Percentiles rank a stretch among this genome's conserved stretches.
Evolutionary conservation across 1,139 yeast species (phyloP).

Genomic region (Saccharomyces hybrid): DNA sequence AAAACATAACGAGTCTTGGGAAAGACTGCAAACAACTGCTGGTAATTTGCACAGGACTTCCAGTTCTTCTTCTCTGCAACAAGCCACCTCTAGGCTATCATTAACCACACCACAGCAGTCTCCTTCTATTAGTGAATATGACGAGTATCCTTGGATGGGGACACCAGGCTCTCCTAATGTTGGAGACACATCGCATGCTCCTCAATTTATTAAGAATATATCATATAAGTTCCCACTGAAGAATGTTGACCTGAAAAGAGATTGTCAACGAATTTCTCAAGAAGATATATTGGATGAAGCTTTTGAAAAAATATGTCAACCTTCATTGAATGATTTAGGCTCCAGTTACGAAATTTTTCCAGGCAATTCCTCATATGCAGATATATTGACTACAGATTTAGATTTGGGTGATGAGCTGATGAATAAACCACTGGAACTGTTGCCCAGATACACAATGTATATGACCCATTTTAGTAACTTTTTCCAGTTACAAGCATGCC

Average conservation of each 20-base stretch:
- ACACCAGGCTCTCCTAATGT: slow-evolving; percentile 19
- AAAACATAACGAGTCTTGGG: slow-evolving; percentile 21
- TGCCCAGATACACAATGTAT: slow-evolving; percentile 27
- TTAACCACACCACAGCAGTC: slow-evolving; percentile 27
- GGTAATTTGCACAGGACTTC: slow-evolving; percentile 16
- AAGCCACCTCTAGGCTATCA: slow-evolving; percentile 9
- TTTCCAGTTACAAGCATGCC: slow-evolving; percentile 36
- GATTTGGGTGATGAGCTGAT: neutral
- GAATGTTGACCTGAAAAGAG: slow-evolving; percentile 22
- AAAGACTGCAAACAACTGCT: slow-evolving; percentile 9
- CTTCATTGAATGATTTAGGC: slow-evolving; percentile 10
- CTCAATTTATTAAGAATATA: slow-evolving; percentile 4
- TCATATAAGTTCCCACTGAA: slow-evolving; percentile 13
- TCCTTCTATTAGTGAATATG: slow-evolving; percentile 29
- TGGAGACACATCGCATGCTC: slow-evolving; percentile 6
- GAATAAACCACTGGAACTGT: slow-evolving; percentile 16
- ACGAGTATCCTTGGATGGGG: slow-evolving; percentile 31
- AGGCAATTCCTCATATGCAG: slow-evolving; percentile 17
- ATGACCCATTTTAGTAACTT: slow-evolving; percentile 27
- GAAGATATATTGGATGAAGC: slow-evolving; percentile 17
- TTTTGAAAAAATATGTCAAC: slow-evolving; percentile 20
- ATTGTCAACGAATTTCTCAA: slow-evolving; percentile 22
- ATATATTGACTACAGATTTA: slow-evolving; percentile 14
- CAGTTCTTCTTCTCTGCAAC: slow-evolving; percentile 25
- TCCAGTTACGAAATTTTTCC: slow-evolving; percentile 10